Conservation (phyloP, 2,329 filamentous ascomycete genomes). For the Pseudocercospora ulei region DNA sequence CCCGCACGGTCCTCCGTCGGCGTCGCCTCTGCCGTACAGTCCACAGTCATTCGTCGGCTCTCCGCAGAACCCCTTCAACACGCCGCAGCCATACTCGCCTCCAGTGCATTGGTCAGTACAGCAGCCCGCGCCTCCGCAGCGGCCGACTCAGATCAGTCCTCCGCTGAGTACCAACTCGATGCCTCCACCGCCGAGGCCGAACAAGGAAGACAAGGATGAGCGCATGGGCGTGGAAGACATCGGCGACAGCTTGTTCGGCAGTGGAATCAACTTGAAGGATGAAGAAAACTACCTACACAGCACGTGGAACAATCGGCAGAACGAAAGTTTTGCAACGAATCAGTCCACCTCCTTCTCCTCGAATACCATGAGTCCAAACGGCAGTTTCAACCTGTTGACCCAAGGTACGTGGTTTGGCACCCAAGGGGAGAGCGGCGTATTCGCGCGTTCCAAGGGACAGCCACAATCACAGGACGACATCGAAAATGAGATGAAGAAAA, state of each 20-base stretch:
- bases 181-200: slow-evolving; percentile 54
- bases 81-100: slow-evolving; percentile 29
- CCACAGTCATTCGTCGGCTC: slow-evolving; percentile 24
- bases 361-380: slow-evolving; percentile 34
- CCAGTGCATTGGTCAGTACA: slow-evolving; percentile 21
- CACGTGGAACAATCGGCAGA: slow-evolving; percentile 46
- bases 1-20: slow-evolving; percentile 35
- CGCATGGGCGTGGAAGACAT: slow-evolving; percentile 59
- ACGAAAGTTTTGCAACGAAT: slow-evolving; percentile 28
- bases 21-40: slow-evolving; percentile 27
- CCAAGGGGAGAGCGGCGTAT: slow-evolving; percentile 29
- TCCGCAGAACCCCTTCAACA: slow-evolving; percentile 30
- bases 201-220: slow-evolving; percentile 48
- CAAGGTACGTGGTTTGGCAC: slow-evolving; percentile 37
- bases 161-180: slow-evolving; percentile 35
- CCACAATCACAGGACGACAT: slow-evolving; percentile 55
- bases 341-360: slow-evolving; percentile 44
- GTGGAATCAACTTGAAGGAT: slow-evolving; percentile 75
- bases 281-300: slow-evolving; percentile 74
- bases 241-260: slow-evolving; percentile 72
- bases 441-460: slow-evolving; percentile 43
- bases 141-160: slow-evolving; percentile 22
- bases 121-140: slow-evolving; percentile 19
- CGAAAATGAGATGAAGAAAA: slow-evolving; percentile 55
- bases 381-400: slow-evolving; percentile 41